Percentiles rank a stretch among this genome's conserved stretches.
phyloP scores from a whole-genome alignment of 768 basidiomycete genomes.

The Pisolithus sp. region DNA sequence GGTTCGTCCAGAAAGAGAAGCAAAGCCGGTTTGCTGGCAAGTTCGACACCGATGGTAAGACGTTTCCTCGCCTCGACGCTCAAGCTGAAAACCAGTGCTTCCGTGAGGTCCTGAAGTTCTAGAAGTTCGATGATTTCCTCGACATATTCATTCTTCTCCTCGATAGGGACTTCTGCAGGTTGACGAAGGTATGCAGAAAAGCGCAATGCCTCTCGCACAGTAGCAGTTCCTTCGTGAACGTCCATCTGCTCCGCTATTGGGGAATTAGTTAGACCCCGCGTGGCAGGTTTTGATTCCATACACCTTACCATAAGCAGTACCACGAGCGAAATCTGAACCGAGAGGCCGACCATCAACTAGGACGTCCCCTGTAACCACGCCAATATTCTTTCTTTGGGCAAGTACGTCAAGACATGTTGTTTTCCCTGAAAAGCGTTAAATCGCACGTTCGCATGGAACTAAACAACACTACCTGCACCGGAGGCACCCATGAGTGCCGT shows the following conservation, averaged over 20 bases:
- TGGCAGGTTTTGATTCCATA: constrained; percentile 10
- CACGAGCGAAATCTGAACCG: constrained; percentile 51
- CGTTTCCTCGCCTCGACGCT: constrained; percentile 73
- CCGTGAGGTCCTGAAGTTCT: constrained; percentile 77
- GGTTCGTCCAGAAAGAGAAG: constrained; percentile 35
- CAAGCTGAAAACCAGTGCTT: constrained; percentile 71
- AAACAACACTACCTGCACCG: constrained; percentile 51
- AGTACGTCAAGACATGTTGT: constrained; percentile 73
- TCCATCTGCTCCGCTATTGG: constrained; percentile 73
- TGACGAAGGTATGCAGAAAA: constrained; percentile 85
- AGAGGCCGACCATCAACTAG: constrained; percentile 62
- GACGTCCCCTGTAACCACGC: constrained; percentile 57
- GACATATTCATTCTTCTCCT: constrained; percentile 74
- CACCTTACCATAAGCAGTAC: constrained; percentile 68
- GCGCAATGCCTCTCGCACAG: constrained; percentile 79
- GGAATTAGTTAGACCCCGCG: constrained; percentile 19
- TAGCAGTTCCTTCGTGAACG: constrained; percentile 74
- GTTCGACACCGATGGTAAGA: constrained; percentile 86
- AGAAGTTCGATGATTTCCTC: constrained; percentile 80
- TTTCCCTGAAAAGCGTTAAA: constrained; percentile 41
- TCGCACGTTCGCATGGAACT: background rate
- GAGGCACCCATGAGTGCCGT: constrained; percentile 87
- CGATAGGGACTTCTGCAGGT: constrained; percentile 54
- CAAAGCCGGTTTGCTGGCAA: constrained; percentile 59
- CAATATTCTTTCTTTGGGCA: constrained; percentile 67